Conservation (phyloP, 1,284 basidiomycete species). For the Pascua guehoae region DNA sequence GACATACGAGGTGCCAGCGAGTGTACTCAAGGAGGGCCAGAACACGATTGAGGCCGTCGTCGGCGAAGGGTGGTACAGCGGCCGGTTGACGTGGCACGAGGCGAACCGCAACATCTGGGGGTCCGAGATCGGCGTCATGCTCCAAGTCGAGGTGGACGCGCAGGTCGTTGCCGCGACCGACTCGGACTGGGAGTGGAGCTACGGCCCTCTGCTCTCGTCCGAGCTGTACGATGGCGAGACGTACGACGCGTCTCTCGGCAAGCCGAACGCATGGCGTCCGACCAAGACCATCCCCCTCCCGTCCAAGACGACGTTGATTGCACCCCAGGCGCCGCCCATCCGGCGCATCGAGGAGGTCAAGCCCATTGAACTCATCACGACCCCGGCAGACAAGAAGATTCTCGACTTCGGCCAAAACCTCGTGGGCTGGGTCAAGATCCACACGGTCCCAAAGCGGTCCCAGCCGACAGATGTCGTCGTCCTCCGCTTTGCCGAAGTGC, state of each 20-base stretch:
- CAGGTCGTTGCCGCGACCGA: constrained; percentile 17
- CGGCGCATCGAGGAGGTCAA: constrained; percentile 21
- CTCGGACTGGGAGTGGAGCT: constrained; percentile 22
- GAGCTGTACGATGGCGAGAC: constrained; percentile 41
- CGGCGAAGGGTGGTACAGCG: constrained; percentile 40
- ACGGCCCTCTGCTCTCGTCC: constrained; percentile 19
- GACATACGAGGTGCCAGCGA: constrained; percentile 27
- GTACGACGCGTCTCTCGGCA: constrained; percentile 15
- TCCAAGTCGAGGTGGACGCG: constrained; percentile 32
- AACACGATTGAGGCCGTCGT: constrained; percentile 29
- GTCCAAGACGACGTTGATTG: constrained; percentile 16
- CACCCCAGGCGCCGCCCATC: constrained; percentile 34
- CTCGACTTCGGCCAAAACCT: constrained; percentile 44
- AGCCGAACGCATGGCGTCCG: not conserved
- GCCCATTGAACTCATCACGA: constrained; percentile 24
- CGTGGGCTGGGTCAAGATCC: constrained; percentile 33
- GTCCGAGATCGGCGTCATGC: constrained; percentile 21
- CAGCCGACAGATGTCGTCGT: constrained; percentile 8
- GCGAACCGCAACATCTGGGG: constrained; percentile 31
- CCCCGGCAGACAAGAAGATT: constrained; percentile 30
- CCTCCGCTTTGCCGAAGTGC: constrained; percentile 31
- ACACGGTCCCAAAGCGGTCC: constrained; percentile 11
- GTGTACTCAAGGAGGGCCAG: constrained; percentile 19
- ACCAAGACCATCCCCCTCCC: constrained; percentile 18
- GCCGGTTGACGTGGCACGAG: constrained; percentile 21